Evolutionary conservation across 257 asterid genomes (phyloP), one percentile per base, ranked within the genome.

Genomic region (Ophiorrhiza pumila): DNA sequence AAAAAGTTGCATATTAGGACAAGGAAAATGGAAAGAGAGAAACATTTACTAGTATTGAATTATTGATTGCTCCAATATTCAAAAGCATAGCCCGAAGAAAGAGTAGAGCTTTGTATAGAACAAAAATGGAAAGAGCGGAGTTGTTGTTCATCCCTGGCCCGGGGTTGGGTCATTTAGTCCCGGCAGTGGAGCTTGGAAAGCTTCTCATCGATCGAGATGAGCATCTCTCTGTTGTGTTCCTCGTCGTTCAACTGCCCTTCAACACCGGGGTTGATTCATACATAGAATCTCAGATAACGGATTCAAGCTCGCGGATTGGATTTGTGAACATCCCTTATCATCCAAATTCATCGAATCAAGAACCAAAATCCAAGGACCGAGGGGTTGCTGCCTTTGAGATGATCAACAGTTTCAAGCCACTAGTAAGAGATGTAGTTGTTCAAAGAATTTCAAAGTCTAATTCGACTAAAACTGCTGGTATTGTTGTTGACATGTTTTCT

Each of bases 131-230:
- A 35, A 63, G 27, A 34, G 53, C 60, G 37, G 73, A 68, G 57
- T 55, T 80, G 35, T 46, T 80, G 13, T 87, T 87, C 85, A 63
- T 87, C 58, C 92, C 92, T 2, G 82, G 84, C 0, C 92, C 92
- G 3, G 92, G 90, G 3, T 64, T 87, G 74, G 85, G 92, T 34
- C 92, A 87, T 74, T 76, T 87, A 4, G 80, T 61, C 55, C 34
- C 92, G 20, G 87, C 90, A 42, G 79, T 87, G 31, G 90, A 87
- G 82, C 64, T 79, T 46, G 90, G 77, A 14, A 84, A 84, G 57
- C 87, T 74, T 43, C 75, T 87, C 25, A 50, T 82, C 46, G n/a
- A 29, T 15, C 69, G 78, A 45, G 83, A 85, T 0, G 10, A 68
- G 20, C 71, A 72, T 34, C 76, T 85, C 31, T 87, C 87, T 2